Evolutionary conservation across 495 filamentous ascomycete genomes (phyloP).

Genomic region (Neurospora sp.): DNA sequence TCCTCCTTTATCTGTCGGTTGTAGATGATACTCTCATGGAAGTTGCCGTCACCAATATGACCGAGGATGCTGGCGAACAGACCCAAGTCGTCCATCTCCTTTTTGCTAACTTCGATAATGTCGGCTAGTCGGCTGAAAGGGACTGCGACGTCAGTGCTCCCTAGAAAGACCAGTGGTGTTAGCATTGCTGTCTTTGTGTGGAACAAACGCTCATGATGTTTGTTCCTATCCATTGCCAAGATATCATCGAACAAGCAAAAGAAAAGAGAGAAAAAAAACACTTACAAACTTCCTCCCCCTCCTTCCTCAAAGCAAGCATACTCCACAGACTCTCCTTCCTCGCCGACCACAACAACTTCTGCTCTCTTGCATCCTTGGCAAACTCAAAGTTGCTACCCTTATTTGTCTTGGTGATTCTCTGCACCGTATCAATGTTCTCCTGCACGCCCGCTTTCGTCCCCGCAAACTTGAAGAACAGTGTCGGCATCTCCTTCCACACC

Average conservation of each 20-base stretch:
- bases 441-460: conserved; percentile 59
- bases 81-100: conserved; percentile 75
- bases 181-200: not conserved
- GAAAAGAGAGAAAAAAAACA: not conserved
- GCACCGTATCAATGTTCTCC: conserved; percentile 58
- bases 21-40: conserved; percentile 85
- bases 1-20: conserved; percentile 57
- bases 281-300: conserved; percentile 49
- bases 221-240: not conserved
- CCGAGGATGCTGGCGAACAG: conserved; percentile 77
- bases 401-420: conserved; percentile 51
- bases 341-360: conserved; percentile 64
- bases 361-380: conserved; percentile 55
- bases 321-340: conserved; percentile 69
- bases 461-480: conserved; percentile 77
- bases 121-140: conserved; percentile 79
- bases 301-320: conserved; percentile 57
- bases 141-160: conserved; percentile 80
- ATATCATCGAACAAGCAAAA: not conserved
- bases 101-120: conserved; percentile 83
- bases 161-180: conserved; percentile 15
- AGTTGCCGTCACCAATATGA: conserved; percentile 86
- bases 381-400: conserved; percentile 64
- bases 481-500: conserved; percentile 66
- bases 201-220: not conserved